Conservation (phyloP, 2,329 filamentous ascomycete genomes). For the Colletotrichum gigasporum region DNA sequence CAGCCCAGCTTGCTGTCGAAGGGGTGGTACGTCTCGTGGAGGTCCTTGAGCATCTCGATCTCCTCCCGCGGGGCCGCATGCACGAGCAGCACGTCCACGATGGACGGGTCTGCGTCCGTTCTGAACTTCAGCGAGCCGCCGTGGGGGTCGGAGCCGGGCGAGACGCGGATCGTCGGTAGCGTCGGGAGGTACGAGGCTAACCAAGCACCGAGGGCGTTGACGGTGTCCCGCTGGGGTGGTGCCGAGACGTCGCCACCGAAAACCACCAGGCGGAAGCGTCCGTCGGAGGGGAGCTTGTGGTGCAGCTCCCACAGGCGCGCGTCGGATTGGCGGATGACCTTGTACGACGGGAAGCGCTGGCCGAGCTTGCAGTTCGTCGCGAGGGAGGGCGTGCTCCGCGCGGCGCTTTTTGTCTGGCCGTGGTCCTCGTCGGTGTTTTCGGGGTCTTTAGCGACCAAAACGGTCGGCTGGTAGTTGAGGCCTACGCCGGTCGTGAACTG, state of each 20-base stretch:
- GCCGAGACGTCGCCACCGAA: constrained; percentile 68
- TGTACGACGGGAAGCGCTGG: constrained; percentile 67
- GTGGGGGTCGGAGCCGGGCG: constrained; percentile 21
- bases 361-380: constrained; percentile 58
- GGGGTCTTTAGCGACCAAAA: constrained; percentile 64
- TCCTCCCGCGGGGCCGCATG: constrained; percentile 65
- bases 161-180: constrained; percentile 20
- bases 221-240: constrained; percentile 50
- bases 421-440: constrained; percentile 37
- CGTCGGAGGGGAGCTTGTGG: constrained; percentile 64
- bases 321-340: constrained; percentile 67
- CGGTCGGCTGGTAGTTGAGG: constrained; percentile 66
- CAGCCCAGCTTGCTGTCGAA: constrained; percentile 50
- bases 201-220: constrained; percentile 57
- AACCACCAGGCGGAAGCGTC: constrained; percentile 66
- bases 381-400: constrained; percentile 48
- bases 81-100: constrained; percentile 64
- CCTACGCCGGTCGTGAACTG: constrained; percentile 38
- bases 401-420: constrained; percentile 51
- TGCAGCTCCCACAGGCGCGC: constrained; percentile 68
- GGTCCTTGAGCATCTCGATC: constrained; percentile 57
- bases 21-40: constrained; percentile 44
- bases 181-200: constrained; percentile 39
- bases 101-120: constrained; percentile 44
- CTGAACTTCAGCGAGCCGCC: constrained; percentile 22